Evolutionary conservation across 225 moss, liverwort and hornwort species (phyloP).

Genomic region (Pseudisothecium myosuroides): DNA sequence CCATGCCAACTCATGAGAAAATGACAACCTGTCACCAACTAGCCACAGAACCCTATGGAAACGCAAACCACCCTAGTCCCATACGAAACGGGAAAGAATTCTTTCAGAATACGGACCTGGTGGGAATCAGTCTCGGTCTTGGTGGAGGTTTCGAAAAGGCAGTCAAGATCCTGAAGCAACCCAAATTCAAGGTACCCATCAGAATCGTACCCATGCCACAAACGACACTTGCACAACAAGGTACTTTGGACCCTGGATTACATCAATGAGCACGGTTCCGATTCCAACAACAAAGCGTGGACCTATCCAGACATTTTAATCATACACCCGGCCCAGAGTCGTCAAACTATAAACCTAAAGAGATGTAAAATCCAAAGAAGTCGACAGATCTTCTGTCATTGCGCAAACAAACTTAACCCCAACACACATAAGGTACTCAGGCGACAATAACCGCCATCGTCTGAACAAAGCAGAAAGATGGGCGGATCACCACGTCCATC

Average conservation of each 20-base stretch:
- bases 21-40: neutral
- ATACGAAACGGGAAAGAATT: neutral
- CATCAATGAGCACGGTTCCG: neutral
- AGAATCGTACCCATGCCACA: neutral
- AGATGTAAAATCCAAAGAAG: neutral
- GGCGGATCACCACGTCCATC: neutral
- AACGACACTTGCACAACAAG: neutral
- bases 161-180: conserved; percentile 55
- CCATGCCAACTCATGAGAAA: neutral
- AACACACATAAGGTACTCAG: neutral
- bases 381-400: neutral
- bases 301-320: neutral
- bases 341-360: neutral
- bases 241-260: neutral
- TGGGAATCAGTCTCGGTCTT: conserved; percentile 63
- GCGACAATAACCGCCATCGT: neutral
- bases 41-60: neutral
- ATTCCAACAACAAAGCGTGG: neutral
- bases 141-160: conserved; percentile 78
- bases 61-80: neutral
- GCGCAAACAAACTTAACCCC: neutral
- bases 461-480: neutral
- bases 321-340: neutral
- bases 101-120: conserved; percentile 29
- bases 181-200: neutral